Conservation (phyloP, 129 eudicot species). For the Sambucus nigra region DNA sequence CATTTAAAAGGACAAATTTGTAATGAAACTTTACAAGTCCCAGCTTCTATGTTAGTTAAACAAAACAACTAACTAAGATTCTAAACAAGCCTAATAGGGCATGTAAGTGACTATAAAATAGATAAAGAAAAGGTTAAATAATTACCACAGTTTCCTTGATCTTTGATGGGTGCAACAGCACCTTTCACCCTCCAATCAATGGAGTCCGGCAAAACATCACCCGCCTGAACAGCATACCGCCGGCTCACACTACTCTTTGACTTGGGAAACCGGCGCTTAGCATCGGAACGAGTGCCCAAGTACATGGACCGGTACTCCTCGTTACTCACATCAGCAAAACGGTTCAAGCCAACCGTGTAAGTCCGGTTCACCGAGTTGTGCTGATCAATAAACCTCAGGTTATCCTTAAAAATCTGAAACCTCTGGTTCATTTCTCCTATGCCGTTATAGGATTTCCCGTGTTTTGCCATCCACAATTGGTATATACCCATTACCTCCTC, state of each 20-base stretch:
- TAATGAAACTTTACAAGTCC: background rate
- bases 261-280: conserved; percentile 45
- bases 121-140: background rate
- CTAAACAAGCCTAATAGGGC: background rate
- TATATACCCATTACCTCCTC: conserved; percentile 55
- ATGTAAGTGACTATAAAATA: background rate
- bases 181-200: conserved; percentile 85
- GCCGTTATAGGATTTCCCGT: conserved; percentile 55
- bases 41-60: background rate
- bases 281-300: conserved; percentile 52
- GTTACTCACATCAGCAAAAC: conserved; percentile 73
- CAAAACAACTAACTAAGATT: background rate
- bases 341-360: conserved; percentile 68
- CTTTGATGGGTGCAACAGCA: conserved; percentile 66
- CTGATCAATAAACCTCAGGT: conserved; percentile 57
- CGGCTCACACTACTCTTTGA: conserved; percentile 31
- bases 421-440: conserved; percentile 57
- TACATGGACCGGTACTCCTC: conserved; percentile 57
- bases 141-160: conserved; percentile 81
- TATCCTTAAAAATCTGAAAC: conserved; percentile 61
- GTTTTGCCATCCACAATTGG: conserved; percentile 49
- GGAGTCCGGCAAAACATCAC: conserved; percentile 41
- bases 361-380: conserved; percentile 46
- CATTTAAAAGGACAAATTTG: too few relatives aligned
- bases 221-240: conserved; percentile 34